phyloP scores from a whole-genome alignment of 768 basidiomycete genomes.

The Guyanaporus albipodus region DNA sequence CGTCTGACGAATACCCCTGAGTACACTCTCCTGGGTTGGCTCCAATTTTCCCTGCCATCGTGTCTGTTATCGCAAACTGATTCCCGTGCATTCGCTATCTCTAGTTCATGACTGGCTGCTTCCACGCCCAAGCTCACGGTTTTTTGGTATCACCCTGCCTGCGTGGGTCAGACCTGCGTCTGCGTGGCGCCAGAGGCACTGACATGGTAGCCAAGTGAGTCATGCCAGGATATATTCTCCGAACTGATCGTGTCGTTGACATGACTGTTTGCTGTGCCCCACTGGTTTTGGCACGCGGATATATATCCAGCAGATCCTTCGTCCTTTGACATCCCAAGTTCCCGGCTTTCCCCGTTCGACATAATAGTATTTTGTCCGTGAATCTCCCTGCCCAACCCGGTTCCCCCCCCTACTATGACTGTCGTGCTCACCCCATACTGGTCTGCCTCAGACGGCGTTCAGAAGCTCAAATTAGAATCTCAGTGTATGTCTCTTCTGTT shows the following conservation, averaged over 20 bases:
- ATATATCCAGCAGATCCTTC: background rate
- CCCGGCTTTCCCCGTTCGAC: slow-evolving; percentile 13
- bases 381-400: background rate
- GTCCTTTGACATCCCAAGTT: background rate
- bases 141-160: too few relatives aligned
- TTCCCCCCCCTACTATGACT: slow-evolving; percentile 38
- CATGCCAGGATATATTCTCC: background rate
- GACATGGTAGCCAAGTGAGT: background rate
- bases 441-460: slow-evolving; percentile 53
- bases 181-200: too few relatives aligned
- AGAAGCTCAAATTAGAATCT: slow-evolving; percentile 60
- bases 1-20: too few relatives aligned
- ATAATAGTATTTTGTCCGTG: background rate
- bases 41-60: too few relatives aligned
- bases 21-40: too few relatives aligned
- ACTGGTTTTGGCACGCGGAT: slow-evolving; percentile 2
- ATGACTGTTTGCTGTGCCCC: background rate
- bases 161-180: too few relatives aligned
- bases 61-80: too few relatives aligned
- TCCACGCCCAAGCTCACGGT: too few relatives aligned
- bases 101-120: too few relatives aligned
- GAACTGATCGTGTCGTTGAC: slow-evolving; percentile 2
- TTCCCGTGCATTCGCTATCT: too few relatives aligned
- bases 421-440: slow-evolving; percentile 69
- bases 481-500: slow-evolving; percentile 38